Evolutionary conservation across 106 monocot genomes (phyloP), one percentile per base, ranked within the genome.

Genomic region (Dioscorea zingiberensis): DNA sequence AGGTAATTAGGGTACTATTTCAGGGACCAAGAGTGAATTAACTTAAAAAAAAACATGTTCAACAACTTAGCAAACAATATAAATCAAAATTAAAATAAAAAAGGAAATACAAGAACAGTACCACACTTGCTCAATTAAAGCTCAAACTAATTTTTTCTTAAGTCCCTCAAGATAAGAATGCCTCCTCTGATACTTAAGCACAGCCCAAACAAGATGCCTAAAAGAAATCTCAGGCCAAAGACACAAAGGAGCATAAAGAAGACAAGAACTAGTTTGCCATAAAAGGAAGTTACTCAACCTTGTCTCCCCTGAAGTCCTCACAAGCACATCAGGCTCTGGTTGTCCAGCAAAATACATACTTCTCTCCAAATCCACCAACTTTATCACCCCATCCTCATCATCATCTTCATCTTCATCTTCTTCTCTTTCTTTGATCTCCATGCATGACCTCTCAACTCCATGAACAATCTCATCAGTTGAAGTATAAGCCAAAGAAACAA

Each of bases 241-340:
- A n/a, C 63, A 57, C 11, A 12, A 14, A 1, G 73, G 73, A 9
- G 60, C 65, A 25, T 76, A 69, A 55, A 85, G 59, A 13, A 73
- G 54, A 27, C 56, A 49, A 19, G 55, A 46, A 1, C 44, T 27
- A 0, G 73, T 80, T 29, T 85, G 85, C 80, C 80, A 85, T 21
- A 78, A 67, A 17, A 81, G 65, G 22, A 85, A 81, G 48, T 85
- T 85, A 54, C 85, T 85, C 38, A 78, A 60, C 62, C 81, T 45
- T 15, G 77, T 81, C 68, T 85, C 85, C 26, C 85, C 85, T 3
- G 77, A 75, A 16, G 81, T 85, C 67, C 81, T 62, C 4, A 85
- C 54, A 44, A 85, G 17, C 10, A 85, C 48, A 64, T 85, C 85
- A 1, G 78, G 81, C 10, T 81, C 71, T 0, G 74, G 77, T 16